Conservation (phyloP, 192 early-diverging fungal species). For the Entomortierella parvispora region DNA sequence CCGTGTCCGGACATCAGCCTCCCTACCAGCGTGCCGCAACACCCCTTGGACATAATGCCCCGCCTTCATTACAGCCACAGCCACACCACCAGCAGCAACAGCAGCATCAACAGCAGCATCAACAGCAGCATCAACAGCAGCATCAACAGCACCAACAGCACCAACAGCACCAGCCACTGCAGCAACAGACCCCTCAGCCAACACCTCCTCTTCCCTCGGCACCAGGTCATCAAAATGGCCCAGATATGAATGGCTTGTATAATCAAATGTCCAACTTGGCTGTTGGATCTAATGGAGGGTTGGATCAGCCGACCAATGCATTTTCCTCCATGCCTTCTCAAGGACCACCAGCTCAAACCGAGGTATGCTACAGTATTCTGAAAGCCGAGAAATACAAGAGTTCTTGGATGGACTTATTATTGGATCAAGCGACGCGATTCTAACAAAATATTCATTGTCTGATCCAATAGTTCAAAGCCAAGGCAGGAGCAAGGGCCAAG, state of each 20-base stretch:
- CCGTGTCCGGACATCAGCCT: constrained; percentile 23
- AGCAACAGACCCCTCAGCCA: constrained; percentile 8
- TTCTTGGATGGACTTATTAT: too few species aligned
- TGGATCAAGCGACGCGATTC: too few species aligned
- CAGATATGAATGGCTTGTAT: constrained; percentile 21
- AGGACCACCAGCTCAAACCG: constrained; percentile 19
- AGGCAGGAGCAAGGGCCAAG: constrained; percentile 38
- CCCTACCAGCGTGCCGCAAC: constrained; percentile 20
- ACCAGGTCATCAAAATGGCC: constrained; percentile 34
- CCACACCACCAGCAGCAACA: constrained; percentile 9
- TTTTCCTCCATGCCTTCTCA: constrained; percentile 18
- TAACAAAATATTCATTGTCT: too few species aligned
- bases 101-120: constrained; percentile 14
- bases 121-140: constrained; percentile 17
- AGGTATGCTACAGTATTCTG: too few species aligned
- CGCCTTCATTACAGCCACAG: background rate
- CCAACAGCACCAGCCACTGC: constrained; percentile 13
- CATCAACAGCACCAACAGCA: constrained; percentile 10
- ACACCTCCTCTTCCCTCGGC: background rate
- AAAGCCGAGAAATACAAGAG: too few species aligned
- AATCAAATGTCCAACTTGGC: constrained; percentile 40
- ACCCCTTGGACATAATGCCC: constrained; percentile 19
- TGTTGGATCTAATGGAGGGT: constrained; percentile 13
- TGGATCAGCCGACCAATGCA: constrained; percentile 24
- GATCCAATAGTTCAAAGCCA: constrained; percentile 42